These are phyloP conservation scores for Vigna nakashimae DNA, from an alignment of 306 rosid species.

Conservation along the genomic window DNA sequence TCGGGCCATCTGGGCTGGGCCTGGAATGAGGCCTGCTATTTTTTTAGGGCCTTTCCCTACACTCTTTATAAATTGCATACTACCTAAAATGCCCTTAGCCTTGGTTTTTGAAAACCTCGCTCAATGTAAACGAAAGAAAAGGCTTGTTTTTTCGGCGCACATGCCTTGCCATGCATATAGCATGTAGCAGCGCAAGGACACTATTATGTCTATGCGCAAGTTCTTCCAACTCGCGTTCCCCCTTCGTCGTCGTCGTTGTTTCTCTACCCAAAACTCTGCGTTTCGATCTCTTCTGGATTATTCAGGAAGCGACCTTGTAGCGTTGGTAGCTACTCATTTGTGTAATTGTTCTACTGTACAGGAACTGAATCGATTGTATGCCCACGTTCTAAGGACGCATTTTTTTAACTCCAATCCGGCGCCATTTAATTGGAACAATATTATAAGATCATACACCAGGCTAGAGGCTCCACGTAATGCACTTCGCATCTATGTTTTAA, in stretches of 20 bases:
- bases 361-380: slow-evolving; percentile 53
- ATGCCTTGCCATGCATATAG: too few relatives aligned
- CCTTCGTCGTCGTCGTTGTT: slow-evolving; percentile 28
- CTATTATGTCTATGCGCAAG: slow-evolving; percentile 34
- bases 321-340: slow-evolving; percentile 47
- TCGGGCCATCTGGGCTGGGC: neutral
- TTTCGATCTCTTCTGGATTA: neutral
- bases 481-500: slow-evolving; percentile 50
- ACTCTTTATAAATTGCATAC: neutral
- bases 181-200: neutral
- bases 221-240: slow-evolving; percentile 36
- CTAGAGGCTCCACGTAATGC: slow-evolving; percentile 59
- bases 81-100: neutral
- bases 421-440: slow-evolving; percentile 73
- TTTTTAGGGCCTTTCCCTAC: neutral
- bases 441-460: slow-evolving; percentile 66
- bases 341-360: slow-evolving; percentile 41
- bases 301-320: slow-evolving; percentile 36
- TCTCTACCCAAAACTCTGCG: slow-evolving; percentile 19
- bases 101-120: too few relatives aligned
- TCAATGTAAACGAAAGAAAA: too few relatives aligned
- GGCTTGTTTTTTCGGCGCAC: too few relatives aligned
- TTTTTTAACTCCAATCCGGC: slow-evolving; percentile 53
- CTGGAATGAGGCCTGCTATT: neutral
- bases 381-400: slow-evolving; percentile 54